Percentiles rank a stretch among this genome's conserved stretches.
Evolutionary conservation across 345 rosid species (phyloP).

Genomic region (Nasturtium officinale): DNA sequence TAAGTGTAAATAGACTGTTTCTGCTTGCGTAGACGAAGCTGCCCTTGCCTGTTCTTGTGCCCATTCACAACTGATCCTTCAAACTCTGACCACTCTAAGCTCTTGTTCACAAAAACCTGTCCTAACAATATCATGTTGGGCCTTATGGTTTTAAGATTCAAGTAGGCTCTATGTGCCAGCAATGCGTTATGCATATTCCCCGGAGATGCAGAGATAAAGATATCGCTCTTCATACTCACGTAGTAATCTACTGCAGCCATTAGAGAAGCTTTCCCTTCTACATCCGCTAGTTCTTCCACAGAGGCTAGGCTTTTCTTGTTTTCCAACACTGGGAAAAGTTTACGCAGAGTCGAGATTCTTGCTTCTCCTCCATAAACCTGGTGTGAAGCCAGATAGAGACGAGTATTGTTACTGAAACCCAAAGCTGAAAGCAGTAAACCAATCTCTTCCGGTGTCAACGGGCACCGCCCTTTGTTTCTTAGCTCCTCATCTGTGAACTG

Average conservation of each 20-base stretch:
- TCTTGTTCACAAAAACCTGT: conserved; percentile 76
- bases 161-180: conserved; percentile 78
- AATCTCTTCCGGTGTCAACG: conserved; percentile 94
- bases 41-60: conserved; percentile 85
- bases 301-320: conserved; percentile 92
- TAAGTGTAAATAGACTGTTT: conserved; percentile 90
- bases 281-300: conserved; percentile 55
- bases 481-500: conserved; percentile 81
- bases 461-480: conserved; percentile 93
- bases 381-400: conserved; percentile 93
- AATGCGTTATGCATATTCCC: conserved; percentile 99
- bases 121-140: conserved; percentile 88
- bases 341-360: conserved; percentile 68
- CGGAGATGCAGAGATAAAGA: conserved; percentile 95
- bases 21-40: conserved; percentile 66
- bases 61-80: conserved; percentile 63
- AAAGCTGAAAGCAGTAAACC: conserved; percentile 85
- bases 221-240: conserved; percentile 87
- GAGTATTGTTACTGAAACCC: conserved; percentile 83
- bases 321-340: conserved; percentile 77
- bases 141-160: conserved; percentile 83
- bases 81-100: conserved; percentile 77
- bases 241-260: conserved; percentile 92
- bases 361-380: conserved; percentile 97
- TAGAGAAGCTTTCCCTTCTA: conserved; percentile 82